These are phyloP conservation scores for Neonectria hederae DNA, from an alignment of 2,329 filamentous ascomycete species.

Conservation along the genomic window DNA sequence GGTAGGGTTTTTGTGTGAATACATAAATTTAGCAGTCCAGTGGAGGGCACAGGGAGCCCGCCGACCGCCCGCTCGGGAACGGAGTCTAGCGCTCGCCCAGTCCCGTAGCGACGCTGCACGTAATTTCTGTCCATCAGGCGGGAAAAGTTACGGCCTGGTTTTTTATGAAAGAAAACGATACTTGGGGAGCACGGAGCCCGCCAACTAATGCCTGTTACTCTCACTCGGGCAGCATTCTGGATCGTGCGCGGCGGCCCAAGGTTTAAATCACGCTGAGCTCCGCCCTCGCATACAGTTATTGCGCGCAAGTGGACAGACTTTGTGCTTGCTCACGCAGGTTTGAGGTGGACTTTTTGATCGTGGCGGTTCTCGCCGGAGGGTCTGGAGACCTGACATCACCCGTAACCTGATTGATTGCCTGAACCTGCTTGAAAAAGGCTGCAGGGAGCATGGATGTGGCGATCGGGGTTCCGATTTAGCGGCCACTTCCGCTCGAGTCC, in stretches of 20 bases:
- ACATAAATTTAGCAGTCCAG: slow-evolving; percentile 7
- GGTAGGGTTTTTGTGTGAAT: not conserved
- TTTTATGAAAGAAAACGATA: slow-evolving; percentile 5
- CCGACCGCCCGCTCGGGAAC: slow-evolving; percentile 21
- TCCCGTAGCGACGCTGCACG: not conserved
- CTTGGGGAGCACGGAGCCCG: slow-evolving; percentile 1
- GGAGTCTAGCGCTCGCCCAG: slow-evolving; percentile 9
- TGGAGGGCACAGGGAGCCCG: not conserved
- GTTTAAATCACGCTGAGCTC: not conserved
- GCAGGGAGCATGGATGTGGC: slow-evolving; percentile 32
- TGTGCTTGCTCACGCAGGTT: not conserved
- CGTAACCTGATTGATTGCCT: slow-evolving; percentile 33
- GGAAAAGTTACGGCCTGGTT: not conserved
- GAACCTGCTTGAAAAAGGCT: not conserved
- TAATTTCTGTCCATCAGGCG: not conserved
- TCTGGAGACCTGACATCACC: slow-evolving; percentile 42
- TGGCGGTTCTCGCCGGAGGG: slow-evolving; percentile 14
- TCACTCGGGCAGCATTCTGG: slow-evolving; percentile 8
- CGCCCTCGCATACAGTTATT: not conserved
- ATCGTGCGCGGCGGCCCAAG: slow-evolving; percentile 4
- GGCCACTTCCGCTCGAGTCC: slow-evolving; percentile 12
- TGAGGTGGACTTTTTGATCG: not conserved
- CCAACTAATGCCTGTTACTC: slow-evolving; percentile 2
- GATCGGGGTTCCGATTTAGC: slow-evolving; percentile 30
- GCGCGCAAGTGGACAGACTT: not conserved